Base-by-base conservation (phyloP, 2,329 filamentous ascomycete species). In the Neonectria sp. region DNA sequence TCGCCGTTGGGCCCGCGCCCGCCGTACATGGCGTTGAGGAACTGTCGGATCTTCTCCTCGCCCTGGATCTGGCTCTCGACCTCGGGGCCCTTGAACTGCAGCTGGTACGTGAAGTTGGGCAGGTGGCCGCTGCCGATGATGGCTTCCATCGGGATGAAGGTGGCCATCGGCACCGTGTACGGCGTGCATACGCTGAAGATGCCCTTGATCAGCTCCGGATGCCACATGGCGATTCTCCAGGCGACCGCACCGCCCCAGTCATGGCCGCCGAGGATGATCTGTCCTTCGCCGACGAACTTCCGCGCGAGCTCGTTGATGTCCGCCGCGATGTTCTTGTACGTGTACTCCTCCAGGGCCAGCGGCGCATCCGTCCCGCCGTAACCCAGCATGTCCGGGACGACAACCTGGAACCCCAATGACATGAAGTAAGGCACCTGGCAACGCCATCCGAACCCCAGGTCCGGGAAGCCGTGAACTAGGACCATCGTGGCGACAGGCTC, bases 231-330 rank as follows among this genome's bases (percentile, higher is more conserved):
- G 64, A 92, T 82, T 61, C 94, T 90, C 86, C 93, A 97, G 60
- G 92, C 91, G 31, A 95, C 85, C 3, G 87, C 86, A 74, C 93
- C 95, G 79, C 95, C 95, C 93, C 95, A 98, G 82, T 98, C 95
- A 82, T 98, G 95, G 8, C 95, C 95, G 55, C 95, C 94, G 15
- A 98, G 87, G 63, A 98, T 91, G 76, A 97, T 92, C 63, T 82
- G 82, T 9, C 78, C 78, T 79, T 84, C 60, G 60, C 84, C 81
- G 31, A 83, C 81, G 61, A 85, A 82, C 69, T 91, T 86, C 66
- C 82, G 83, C 7, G 92, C 90, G 27, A 98, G 86, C 68, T 90
- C 90, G 25, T 90, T 91, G 71, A 98, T 87, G 76, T 97, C 94
- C 61, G 91, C 89, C 21, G 92, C 87, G 67, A 93, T 89, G 70